Evolutionary conservation across 2,329 filamentous ascomycete species (phyloP).

Genomic region (Bipolaris oryzae): DNA sequence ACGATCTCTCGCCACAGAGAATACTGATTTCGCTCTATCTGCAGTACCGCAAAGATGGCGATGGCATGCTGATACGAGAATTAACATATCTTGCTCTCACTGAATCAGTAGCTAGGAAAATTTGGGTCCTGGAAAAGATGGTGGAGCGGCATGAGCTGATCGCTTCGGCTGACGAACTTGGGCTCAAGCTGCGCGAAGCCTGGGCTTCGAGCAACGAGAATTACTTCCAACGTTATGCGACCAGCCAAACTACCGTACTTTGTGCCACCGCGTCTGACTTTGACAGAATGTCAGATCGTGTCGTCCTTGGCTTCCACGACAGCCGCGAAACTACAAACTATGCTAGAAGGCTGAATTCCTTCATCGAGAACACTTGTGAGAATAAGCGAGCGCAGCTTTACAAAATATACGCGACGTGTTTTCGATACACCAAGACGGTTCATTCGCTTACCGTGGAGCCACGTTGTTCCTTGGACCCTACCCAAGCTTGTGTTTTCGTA

Average conservation of each 20-base stretch:
- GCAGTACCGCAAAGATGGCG: background rate
- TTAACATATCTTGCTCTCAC: slow-evolving; percentile 3
- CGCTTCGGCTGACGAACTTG: background rate
- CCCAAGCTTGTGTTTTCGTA: background rate
- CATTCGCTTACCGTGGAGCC: background rate
- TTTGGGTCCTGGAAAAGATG: rapidly evolving
- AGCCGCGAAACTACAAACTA: background rate
- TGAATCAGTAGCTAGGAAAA: background rate
- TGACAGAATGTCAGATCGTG: background rate
- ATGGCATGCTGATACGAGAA: background rate
- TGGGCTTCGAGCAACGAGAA: background rate
- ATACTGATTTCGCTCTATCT: slow-evolving; percentile 1
- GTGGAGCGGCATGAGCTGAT: background rate
- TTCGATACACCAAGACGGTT: background rate
- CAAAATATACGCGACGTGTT: background rate
- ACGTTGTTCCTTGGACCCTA: background rate
- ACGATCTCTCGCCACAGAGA: background rate
- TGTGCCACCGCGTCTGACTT: background rate
- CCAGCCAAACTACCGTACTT: background rate
- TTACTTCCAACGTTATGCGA: background rate
- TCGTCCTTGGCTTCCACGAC: background rate
- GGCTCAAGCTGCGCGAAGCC: background rate
- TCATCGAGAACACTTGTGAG: background rate
- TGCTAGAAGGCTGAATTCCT: background rate
- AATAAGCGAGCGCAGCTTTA: background rate